phyloP scores from a whole-genome alignment of 164 flowering plant species.

The Umbilicus rupestris region DNA sequence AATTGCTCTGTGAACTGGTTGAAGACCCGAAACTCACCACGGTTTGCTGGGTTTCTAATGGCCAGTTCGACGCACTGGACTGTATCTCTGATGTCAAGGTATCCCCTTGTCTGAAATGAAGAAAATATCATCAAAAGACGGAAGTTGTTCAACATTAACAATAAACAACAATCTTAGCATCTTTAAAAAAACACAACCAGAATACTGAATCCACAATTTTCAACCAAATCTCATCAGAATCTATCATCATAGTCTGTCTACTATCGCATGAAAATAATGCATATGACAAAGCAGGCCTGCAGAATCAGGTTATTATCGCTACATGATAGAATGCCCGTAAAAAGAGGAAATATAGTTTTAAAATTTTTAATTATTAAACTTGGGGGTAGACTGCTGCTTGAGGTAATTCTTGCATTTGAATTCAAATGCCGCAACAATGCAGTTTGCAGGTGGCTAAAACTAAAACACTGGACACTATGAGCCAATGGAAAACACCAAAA shows the following conservation, averaged over 20 bases:
- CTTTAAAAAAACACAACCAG: not conserved
- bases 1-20: slow-evolving; percentile 97
- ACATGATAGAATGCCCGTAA: too few relatives aligned
- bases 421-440: too few relatives aligned
- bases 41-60: slow-evolving; percentile 77
- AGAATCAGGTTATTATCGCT: too few relatives aligned
- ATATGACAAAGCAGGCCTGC: not conserved
- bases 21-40: slow-evolving; percentile 87
- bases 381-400: too few relatives aligned
- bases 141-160: not conserved
- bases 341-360: too few relatives aligned
- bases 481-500: not conserved
- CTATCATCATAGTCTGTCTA: not conserved
- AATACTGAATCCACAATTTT: not conserved
- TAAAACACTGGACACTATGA: not conserved
- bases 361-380: too few relatives aligned
- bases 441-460: not conserved
- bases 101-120: slow-evolving; percentile 70
- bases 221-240: not conserved
- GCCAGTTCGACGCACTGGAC: slow-evolving; percentile 96
- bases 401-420: too few relatives aligned
- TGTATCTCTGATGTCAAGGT: slow-evolving; percentile 94
- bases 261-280: not conserved
- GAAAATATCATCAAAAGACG: not conserved
- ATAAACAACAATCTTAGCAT: not conserved